Evolutionary conservation across 1,284 basidiomycete genomes (phyloP).

Genomic region (Uromyces viciae-fabae): DNA sequence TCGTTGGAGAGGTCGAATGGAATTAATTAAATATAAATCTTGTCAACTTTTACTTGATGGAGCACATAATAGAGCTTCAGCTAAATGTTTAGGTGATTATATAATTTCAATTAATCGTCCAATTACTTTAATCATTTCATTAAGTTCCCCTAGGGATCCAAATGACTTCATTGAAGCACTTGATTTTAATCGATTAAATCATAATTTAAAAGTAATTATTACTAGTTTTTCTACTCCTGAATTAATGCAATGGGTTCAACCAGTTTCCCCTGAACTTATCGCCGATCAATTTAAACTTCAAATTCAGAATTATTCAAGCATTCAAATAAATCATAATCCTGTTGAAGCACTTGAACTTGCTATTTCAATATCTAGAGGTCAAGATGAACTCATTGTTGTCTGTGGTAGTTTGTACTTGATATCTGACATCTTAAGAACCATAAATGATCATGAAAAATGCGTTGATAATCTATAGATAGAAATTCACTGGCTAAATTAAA

Average conservation of each 20-base stretch:
- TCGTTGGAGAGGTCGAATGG: constrained; percentile 78
- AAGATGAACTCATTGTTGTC: constrained; percentile 62
- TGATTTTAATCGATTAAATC: not conserved
- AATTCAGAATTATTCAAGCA: not conserved
- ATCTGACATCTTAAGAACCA: constrained; percentile 72
- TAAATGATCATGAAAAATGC: no score
- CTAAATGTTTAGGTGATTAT: constrained; percentile 62
- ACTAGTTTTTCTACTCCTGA: not conserved
- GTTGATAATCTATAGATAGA: no score
- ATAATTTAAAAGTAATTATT: not conserved
- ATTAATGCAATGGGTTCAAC: constrained; percentile 24
- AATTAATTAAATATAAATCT: constrained; percentile 61
- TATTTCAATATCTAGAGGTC: not conserved
- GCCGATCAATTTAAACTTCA: not conserved
- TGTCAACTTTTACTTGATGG: constrained; percentile 72
- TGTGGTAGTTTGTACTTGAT: constrained; percentile 89
- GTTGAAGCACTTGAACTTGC: not conserved
- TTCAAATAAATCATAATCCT: not conserved
- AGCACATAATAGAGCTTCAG: constrained; percentile 87
- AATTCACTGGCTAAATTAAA: no score
- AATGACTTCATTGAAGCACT: constrained; percentile 6
- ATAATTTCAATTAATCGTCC: not conserved
- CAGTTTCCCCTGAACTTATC: not conserved
- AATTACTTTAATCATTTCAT: constrained; percentile 17
- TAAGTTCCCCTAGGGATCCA: constrained; percentile 18